These are phyloP conservation scores for Mollisia scopiformis DNA, from an alignment of 2,329 filamentous ascomycete genomes.

Conservation along the genomic window DNA sequence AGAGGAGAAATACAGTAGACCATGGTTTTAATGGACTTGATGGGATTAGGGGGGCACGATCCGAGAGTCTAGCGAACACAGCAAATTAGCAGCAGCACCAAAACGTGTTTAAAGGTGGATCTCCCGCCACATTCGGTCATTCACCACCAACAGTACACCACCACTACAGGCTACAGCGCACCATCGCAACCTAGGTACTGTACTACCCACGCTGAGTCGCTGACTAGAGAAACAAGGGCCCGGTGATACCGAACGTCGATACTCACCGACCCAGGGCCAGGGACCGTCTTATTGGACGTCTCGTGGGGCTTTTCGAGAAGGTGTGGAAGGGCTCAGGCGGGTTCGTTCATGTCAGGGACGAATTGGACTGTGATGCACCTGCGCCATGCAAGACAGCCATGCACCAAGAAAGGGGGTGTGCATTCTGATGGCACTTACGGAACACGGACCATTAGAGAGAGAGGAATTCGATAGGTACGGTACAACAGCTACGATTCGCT, in stretches of 20 bases:
- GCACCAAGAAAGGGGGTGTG: conserved; percentile 13
- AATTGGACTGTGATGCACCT: not conserved
- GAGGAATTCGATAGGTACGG: not conserved
- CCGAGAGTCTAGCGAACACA: not conserved
- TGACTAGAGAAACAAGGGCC: not conserved
- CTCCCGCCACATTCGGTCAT: conserved; percentile 14
- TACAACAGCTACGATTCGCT: not conserved
- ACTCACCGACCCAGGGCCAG: not conserved
- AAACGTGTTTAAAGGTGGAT: not conserved
- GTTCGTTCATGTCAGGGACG: conserved; percentile 9
- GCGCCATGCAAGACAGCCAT: conserved; percentile 12
- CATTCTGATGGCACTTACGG: not conserved
- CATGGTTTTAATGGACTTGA: not conserved
- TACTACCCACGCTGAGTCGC: too few relatives aligned
- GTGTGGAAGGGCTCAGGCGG: not conserved
- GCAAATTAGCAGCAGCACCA: conserved; percentile 6
- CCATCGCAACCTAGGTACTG: too few relatives aligned
- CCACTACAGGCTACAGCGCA: too few relatives aligned
- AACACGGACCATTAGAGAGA: not conserved
- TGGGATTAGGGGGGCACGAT: not conserved
- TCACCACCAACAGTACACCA: too few relatives aligned
- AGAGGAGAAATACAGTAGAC: not conserved
- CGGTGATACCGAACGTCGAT: not conserved
- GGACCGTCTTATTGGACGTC: conserved; percentile 7
- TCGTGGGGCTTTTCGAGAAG: not conserved